phyloP scores from a whole-genome alignment of 139 green algal species.

The Micractinium conductrix region DNA sequence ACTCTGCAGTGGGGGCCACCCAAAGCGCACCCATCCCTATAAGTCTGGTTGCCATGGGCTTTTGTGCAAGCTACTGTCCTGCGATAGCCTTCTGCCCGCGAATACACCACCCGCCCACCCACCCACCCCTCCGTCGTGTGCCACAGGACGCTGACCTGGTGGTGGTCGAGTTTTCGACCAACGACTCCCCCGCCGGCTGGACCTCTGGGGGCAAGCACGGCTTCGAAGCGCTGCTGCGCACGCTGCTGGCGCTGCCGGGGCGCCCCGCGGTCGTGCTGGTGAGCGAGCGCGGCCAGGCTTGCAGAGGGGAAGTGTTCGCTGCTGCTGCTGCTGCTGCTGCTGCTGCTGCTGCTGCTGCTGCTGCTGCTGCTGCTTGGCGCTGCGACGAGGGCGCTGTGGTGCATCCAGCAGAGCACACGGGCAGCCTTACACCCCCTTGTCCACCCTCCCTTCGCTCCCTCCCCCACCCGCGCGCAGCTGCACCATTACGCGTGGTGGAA shows the following conservation, averaged over 20 bases:
- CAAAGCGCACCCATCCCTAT: too few relatives aligned
- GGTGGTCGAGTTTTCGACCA: not conserved
- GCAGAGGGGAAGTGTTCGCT: not conserved
- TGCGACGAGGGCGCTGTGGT: too few relatives aligned
- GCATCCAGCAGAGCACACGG: not conserved
- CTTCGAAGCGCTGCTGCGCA: constrained; percentile 19
- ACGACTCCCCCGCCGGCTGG: constrained; percentile 2
- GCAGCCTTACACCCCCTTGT: not conserved
- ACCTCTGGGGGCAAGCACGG: not conserved
- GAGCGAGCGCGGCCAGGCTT: not conserved
- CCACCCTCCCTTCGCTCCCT: too few relatives aligned
- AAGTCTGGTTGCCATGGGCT: too few relatives aligned
- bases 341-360: not conserved
- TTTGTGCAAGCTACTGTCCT: not conserved
- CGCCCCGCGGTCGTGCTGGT: constrained; percentile 16
- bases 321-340: not conserved
- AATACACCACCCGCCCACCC: not conserved
- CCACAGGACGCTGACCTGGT: constrained; percentile 8
- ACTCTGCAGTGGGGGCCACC: too few relatives aligned
- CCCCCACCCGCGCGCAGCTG: not conserved
- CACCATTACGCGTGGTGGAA: too few relatives aligned
- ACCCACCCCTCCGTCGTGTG: too few relatives aligned
- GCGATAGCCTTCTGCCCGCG: not conserved
- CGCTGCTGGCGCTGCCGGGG: constrained; percentile 8
- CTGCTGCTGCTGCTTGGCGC: not conserved